phyloP scores from a whole-genome alignment of 768 basidiomycete genomes.

The Amanita muscaria region DNA sequence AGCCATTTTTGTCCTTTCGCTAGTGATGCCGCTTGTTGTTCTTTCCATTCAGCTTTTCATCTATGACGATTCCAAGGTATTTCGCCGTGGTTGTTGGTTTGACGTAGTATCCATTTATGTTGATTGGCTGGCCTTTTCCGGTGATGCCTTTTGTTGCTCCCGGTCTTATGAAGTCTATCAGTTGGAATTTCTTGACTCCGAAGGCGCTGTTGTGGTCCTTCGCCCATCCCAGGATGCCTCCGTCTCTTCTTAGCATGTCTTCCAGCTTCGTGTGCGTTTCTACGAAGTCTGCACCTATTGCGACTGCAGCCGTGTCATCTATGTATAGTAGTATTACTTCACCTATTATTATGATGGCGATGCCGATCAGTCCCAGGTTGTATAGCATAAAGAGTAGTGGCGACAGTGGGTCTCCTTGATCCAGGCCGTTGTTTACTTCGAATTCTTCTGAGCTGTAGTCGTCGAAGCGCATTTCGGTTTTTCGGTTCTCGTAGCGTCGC shows the following conservation, averaged over 20 bases:
- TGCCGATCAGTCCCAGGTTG: neutral
- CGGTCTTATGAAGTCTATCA: too few relatives aligned
- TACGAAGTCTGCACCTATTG: too few relatives aligned
- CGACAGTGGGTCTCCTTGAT: slow-evolving; percentile 11
- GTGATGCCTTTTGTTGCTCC: too few relatives aligned
- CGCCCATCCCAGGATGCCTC: slow-evolving; percentile 1
- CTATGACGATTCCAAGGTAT: neutral
- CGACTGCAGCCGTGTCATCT: too few relatives aligned
- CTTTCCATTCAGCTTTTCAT: too few relatives aligned
- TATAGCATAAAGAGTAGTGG: slow-evolving; percentile 9
- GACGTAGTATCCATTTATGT: neutral
- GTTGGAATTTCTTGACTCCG: neutral
- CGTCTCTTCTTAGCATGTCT: neutral
- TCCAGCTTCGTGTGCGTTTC: neutral
- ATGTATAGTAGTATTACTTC: too few relatives aligned
- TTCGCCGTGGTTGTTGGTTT: neutral
- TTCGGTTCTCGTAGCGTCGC: too few relatives aligned
- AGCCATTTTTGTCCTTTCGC: neutral
- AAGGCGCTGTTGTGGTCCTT: neutral
- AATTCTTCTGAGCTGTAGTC: slow-evolving; percentile 9
- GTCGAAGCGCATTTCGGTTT: too few relatives aligned
- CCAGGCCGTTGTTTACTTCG: slow-evolving; percentile 6
- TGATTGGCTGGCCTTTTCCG: neutral
- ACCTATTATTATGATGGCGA: too few relatives aligned
- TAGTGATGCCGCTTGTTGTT: too few relatives aligned